Evolutionary conservation across 768 basidiomycete genomes (phyloP).

Genomic region (Dictyophora rubrovolvata): DNA sequence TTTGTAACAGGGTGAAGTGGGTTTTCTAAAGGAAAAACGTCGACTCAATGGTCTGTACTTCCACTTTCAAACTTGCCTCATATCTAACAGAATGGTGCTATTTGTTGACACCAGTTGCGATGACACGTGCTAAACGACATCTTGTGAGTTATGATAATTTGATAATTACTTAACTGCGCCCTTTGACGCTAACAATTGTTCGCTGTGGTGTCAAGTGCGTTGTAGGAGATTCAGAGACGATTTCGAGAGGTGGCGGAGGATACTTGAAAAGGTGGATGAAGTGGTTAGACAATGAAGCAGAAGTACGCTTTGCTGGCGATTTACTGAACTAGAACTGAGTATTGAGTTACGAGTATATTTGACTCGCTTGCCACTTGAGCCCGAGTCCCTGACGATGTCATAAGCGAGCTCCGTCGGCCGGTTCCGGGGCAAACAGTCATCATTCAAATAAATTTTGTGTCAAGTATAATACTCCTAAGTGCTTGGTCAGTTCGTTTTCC

Average conservation of each 20-base stretch:
- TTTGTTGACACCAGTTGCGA: conserved; percentile 68
- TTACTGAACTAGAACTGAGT: not conserved
- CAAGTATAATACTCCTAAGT: too few relatives aligned
- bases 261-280: conserved; percentile 85
- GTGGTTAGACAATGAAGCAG: conserved; percentile 86
- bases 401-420: too few relatives aligned
- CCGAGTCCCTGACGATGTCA: too few relatives aligned
- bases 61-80: not conserved
- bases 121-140: conserved; percentile 86
- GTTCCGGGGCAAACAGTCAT: too few relatives aligned
- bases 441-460: too few relatives aligned
- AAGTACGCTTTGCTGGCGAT: conserved; percentile 72
- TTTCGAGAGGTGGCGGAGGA: conserved; percentile 60
- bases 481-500: not conserved
- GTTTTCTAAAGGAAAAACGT: conserved; percentile 88
- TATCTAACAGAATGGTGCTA: not conserved
- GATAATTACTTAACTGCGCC: too few relatives aligned
- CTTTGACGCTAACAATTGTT: too few relatives aligned
- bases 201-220: conserved; percentile 54
- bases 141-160: conserved; percentile 68
- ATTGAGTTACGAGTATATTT: too few relatives aligned
- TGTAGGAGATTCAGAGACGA: conserved; percentile 89
- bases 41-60: conserved; percentile 67
- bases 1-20: conserved; percentile 63
- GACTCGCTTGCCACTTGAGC: too few relatives aligned